These are phyloP conservation scores for Fusarium humuli DNA, from an alignment of 2,329 filamentous ascomycete genomes.

Conservation along the genomic window DNA sequence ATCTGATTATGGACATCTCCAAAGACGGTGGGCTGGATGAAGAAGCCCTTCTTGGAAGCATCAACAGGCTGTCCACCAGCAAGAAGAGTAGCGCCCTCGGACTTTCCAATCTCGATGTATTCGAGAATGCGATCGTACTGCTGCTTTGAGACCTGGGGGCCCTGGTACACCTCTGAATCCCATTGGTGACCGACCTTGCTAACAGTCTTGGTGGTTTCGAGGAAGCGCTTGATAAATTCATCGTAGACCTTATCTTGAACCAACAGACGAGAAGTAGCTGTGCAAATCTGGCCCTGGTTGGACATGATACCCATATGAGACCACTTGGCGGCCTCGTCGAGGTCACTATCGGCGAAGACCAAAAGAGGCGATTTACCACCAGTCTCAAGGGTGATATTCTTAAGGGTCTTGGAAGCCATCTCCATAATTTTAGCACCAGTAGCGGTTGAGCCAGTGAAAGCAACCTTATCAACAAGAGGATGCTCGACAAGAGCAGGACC, in stretches of 20 bases:
- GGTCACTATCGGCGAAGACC: slow-evolving; percentile 78
- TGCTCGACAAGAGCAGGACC: slow-evolving; percentile 70
- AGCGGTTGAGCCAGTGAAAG: slow-evolving; percentile 80
- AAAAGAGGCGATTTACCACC: slow-evolving; percentile 83
- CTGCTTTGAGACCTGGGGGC: slow-evolving; percentile 65
- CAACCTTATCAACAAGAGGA: slow-evolving; percentile 79
- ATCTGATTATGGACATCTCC: slow-evolving; percentile 72
- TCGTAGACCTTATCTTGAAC: slow-evolving; percentile 87
- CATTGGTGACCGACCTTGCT: slow-evolving; percentile 52
- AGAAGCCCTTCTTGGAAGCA: slow-evolving; percentile 81
- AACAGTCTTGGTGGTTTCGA: slow-evolving; percentile 72
- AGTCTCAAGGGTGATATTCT: slow-evolving; percentile 69
- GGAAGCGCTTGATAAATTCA: slow-evolving; percentile 82
- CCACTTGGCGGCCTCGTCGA: slow-evolving; percentile 79
- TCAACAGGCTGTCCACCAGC: slow-evolving; percentile 51
- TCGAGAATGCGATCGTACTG: slow-evolving; percentile 75
- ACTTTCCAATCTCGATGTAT: slow-evolving; percentile 62
- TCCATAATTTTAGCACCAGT: slow-evolving; percentile 81
- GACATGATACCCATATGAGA: slow-evolving; percentile 75
- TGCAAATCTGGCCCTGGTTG: slow-evolving; percentile 73
- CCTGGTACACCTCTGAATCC: slow-evolving; percentile 53
- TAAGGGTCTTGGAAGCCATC: slow-evolving; percentile 74
- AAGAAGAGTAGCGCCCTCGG: slow-evolving; percentile 45
- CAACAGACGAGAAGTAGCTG: slow-evolving; percentile 82
- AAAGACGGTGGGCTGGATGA: slow-evolving; percentile 90